phyloP scores from a whole-genome alignment of 2,329 filamentous ascomycete species.

The Dothidotthia symphoricarpi region DNA sequence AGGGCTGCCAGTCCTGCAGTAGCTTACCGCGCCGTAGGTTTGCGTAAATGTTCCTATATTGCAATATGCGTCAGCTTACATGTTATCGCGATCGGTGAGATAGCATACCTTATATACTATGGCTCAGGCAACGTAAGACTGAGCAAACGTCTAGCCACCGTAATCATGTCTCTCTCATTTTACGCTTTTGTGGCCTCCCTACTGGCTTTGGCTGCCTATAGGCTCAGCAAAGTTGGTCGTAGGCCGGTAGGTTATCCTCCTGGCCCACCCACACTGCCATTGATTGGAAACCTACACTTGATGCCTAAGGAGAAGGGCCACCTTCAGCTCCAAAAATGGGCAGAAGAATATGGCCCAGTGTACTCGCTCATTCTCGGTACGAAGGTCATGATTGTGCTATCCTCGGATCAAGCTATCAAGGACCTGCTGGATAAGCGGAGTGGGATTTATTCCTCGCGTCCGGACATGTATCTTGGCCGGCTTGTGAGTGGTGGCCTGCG shows the following conservation, averaged over 20 bases:
- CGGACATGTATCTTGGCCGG: conserved; percentile 26
- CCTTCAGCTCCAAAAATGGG: conserved; percentile 54
- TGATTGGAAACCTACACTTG: conserved; percentile 54
- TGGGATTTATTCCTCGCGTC: conserved; percentile 51
- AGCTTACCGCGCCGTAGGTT: no score
- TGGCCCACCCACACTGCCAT: conserved; percentile 52
- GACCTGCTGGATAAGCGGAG: conserved; percentile 55
- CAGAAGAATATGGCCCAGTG: conserved; percentile 52
- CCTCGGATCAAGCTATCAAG: conserved; percentile 48
- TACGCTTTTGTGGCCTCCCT: conserved; percentile 1
- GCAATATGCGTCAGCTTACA: no score
- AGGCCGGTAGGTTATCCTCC: conserved; percentile 47
- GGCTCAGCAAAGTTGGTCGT: conserved; percentile 14
- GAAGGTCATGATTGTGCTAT: conserved; percentile 50
- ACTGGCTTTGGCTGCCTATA: conserved; percentile 3
- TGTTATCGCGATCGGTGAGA: no score
- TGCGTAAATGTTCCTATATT: no score
- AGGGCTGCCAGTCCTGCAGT: no score
- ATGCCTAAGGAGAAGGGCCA: conserved; percentile 48
- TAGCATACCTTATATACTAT: no score
- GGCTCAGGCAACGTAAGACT: no score
- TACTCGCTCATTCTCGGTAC: conserved; percentile 55
- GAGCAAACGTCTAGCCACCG: no score
- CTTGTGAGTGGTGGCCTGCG: conserved; percentile 10
- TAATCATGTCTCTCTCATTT: conserved; percentile 4